phyloP scores from a whole-genome alignment of 1,284 basidiomycete genomes.

The Takashimella koratensis region DNA sequence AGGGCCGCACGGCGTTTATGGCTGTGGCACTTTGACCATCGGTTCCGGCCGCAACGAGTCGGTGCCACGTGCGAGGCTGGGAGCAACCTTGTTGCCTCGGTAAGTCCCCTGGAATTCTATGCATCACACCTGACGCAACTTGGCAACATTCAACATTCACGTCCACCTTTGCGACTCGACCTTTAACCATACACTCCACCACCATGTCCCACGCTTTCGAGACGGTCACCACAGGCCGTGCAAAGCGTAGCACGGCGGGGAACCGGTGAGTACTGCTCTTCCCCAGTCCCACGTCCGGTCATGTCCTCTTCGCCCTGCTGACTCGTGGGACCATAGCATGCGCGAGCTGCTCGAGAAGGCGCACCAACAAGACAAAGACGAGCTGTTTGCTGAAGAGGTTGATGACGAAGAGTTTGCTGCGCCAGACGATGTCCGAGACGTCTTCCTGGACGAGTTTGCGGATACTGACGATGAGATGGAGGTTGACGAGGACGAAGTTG shows the following conservation, averaged over 20 bases:
- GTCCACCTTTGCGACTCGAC: too few species aligned
- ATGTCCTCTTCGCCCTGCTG: neutral
- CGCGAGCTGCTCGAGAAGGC: conserved; percentile 46
- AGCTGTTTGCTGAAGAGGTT: conserved; percentile 40
- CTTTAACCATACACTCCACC: too few species aligned
- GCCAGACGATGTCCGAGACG: conserved; percentile 39
- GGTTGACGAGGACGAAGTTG: conserved; percentile 36
- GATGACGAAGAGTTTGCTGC: conserved; percentile 45
- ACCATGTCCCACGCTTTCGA: conserved; percentile 14
- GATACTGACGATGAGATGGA: conserved; percentile 46
- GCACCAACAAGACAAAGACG: conserved; percentile 42
- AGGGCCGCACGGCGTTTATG: neutral
- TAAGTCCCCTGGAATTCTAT: too few species aligned
- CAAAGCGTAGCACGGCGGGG: conserved; percentile 43
- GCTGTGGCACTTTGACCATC: neutral
- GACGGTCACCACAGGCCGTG: conserved; percentile 37
- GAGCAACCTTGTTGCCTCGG: too few species aligned
- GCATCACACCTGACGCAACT: too few species aligned
- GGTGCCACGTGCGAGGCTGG: too few species aligned
- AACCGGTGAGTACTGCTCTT: conserved; percentile 34
- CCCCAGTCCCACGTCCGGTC: neutral
- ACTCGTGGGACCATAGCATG: conserved; percentile 28
- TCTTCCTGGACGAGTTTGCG: conserved; percentile 46
- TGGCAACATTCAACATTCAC: too few species aligned
- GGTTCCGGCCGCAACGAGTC: too few species aligned